These are phyloP conservation scores for Hypoxylon trugodes DNA, from an alignment of 495 filamentous ascomycete species.

Conservation along the genomic window DNA sequence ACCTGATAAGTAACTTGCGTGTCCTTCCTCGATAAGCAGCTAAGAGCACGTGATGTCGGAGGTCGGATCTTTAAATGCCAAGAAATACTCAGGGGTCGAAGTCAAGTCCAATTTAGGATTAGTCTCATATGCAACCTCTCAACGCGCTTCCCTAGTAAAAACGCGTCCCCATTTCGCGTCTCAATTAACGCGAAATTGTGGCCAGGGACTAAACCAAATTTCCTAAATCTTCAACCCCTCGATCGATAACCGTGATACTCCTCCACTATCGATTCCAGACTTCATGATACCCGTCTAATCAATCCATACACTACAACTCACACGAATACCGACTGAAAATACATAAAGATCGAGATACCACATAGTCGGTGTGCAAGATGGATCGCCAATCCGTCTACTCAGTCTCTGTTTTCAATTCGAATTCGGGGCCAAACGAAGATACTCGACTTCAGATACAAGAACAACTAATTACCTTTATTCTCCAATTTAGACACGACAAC, in stretches of 20 bases:
- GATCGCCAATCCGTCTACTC: constrained; percentile 89
- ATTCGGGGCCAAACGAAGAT: constrained; percentile 63
- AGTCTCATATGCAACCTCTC: constrained; percentile 42
- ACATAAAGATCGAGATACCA: constrained; percentile 12
- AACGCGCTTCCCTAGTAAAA: constrained; percentile 34
- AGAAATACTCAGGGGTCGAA: constrained; percentile 14
- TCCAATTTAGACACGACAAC: constrained; percentile 95
- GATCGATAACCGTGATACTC: constrained; percentile 15
- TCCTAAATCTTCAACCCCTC: constrained; percentile 34
- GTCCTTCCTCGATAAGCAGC: neutral
- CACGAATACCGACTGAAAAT: neutral
- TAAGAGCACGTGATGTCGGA: constrained; percentile 23
- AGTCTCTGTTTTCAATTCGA: constrained; percentile 77
- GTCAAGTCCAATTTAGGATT: constrained; percentile 1
- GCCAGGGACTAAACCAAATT: neutral
- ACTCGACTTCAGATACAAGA: constrained; percentile 65
- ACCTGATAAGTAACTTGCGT: neutral
- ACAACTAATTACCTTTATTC: constrained; percentile 81
- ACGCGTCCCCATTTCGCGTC: constrained; percentile 36
- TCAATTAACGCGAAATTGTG: constrained; percentile 31
- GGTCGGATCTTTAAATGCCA: neutral
- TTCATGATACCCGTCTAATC: neutral
- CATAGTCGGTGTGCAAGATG: constrained; percentile 60
- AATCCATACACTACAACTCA: neutral
- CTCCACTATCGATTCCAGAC: neutral